Evolutionary conservation across 306 rosid genomes (phyloP).

Genomic region (Prinsepia uniflora): DNA sequence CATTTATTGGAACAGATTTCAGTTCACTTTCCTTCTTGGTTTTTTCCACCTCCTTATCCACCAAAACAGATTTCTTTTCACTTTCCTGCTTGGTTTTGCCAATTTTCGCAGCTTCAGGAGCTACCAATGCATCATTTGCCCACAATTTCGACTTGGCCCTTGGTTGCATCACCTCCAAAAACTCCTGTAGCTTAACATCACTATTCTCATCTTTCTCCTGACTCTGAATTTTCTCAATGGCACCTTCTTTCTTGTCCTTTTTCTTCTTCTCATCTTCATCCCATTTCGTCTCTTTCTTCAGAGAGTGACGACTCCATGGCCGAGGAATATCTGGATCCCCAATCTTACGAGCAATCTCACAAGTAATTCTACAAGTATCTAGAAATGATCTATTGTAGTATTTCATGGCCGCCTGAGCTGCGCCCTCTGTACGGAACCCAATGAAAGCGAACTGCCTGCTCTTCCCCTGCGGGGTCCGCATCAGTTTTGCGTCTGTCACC

Average conservation of each 20-base stretch:
- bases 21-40: constrained; percentile 31
- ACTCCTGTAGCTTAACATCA: constrained; percentile 67
- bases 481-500: no score
- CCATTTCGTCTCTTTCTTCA: constrained; percentile 31
- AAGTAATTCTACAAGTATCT: constrained; percentile 48
- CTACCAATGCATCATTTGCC: constrained; percentile 61
- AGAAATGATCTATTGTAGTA: constrained; percentile 59
- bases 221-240: neutral
- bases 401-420: constrained; percentile 72
- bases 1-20: constrained; percentile 20
- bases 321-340: constrained; percentile 81
- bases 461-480: no score
- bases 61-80: neutral
- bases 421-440: constrained; percentile 61
- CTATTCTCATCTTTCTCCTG: constrained; percentile 30
- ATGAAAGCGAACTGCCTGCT: constrained; percentile 27
- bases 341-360: constrained; percentile 74
- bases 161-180: constrained; percentile 83
- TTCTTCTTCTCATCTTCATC: constrained; percentile 18
- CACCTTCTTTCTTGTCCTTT: neutral
- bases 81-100: constrained; percentile 29
- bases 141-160: constrained; percentile 70
- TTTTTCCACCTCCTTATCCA: constrained; percentile 13
- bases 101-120: constrained; percentile 17
- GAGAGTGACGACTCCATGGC: constrained; percentile 75